phyloP scores from a whole-genome alignment of 352 stramenopile genomes.

The Globisporangium okanoganense region DNA sequence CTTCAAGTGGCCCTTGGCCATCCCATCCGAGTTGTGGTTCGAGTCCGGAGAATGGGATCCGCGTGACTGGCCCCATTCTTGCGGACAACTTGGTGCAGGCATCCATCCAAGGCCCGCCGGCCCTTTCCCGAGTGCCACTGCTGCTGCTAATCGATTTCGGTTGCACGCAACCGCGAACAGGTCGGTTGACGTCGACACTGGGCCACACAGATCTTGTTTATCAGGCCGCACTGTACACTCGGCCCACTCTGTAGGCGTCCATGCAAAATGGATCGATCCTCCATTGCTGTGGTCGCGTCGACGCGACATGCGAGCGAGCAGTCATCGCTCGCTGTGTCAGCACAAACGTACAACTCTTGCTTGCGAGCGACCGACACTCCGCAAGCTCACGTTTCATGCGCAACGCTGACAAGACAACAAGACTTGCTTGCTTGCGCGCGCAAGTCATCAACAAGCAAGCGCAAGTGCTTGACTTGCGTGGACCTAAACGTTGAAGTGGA shows the following conservation, averaged over 20 bases:
- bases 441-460: not conserved
- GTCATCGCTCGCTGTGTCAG: not conserved
- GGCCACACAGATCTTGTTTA: not conserved
- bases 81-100: not conserved
- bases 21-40: too few species aligned
- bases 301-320: not conserved
- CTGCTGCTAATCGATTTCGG: conserved; percentile 10
- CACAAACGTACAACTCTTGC: not conserved
- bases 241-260: not conserved
- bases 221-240: not conserved
- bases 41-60: not conserved
- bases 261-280: not conserved
- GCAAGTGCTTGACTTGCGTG: not conserved
- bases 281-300: not conserved
- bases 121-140: conserved; percentile 5
- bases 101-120: not conserved
- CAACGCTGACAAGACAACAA: not conserved
- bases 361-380: not conserved
- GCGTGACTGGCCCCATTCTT: not conserved
- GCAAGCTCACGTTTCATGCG: not conserved
- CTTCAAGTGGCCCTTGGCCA: too few species aligned
- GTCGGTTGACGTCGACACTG: not conserved
- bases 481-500: not conserved
- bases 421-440: too few species aligned
- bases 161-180: not conserved